Percentiles rank a stretch among this genome's conserved stretches.
phyloP scores from a whole-genome alignment of 352 stramenopile genomes.

The Phytophthora cactorum region DNA sequence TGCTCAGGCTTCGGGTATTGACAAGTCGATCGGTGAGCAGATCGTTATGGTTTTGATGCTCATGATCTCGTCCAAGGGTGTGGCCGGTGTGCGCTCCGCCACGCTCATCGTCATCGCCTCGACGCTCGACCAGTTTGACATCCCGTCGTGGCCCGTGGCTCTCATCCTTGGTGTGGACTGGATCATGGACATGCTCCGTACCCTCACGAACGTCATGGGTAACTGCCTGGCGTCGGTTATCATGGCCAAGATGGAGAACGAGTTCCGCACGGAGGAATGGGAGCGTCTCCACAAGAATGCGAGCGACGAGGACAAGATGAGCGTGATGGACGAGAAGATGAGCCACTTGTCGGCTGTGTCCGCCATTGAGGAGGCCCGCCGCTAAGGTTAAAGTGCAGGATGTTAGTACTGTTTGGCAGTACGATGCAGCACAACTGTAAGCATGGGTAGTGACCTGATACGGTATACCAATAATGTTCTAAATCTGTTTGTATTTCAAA shows the following conservation, averaged over 20 bases:
- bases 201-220: conserved; percentile 60
- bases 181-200: conserved; percentile 68
- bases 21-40: conserved; percentile 65
- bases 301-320: conserved; percentile 28
- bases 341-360: conserved; percentile 29
- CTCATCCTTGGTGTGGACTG: conserved; percentile 64
- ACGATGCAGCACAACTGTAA: conserved; percentile 8
- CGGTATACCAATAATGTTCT: conserved; percentile 19
- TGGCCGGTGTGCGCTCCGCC: conserved; percentile 58
- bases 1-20: conserved; percentile 47
- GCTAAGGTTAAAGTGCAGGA: conserved; percentile 14
- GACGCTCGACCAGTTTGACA: conserved; percentile 59
- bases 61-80: conserved; percentile 64
- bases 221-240: conserved; percentile 62
- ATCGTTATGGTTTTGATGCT: conserved; percentile 68
- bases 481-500: conserved; percentile 7
- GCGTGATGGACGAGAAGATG: conserved; percentile 28
- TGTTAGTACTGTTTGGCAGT: conserved; percentile 20
- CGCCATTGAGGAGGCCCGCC: conserved; percentile 27
- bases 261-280: conserved; percentile 64
- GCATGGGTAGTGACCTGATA: not conserved
- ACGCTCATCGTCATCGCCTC: conserved; percentile 54
- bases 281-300: conserved; percentile 16
- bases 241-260: conserved; percentile 72
- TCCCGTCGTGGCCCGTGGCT: conserved; percentile 62